phyloP scores from a whole-genome alignment of 163 green algal species.

The Prototheca stagnorum region DNA sequence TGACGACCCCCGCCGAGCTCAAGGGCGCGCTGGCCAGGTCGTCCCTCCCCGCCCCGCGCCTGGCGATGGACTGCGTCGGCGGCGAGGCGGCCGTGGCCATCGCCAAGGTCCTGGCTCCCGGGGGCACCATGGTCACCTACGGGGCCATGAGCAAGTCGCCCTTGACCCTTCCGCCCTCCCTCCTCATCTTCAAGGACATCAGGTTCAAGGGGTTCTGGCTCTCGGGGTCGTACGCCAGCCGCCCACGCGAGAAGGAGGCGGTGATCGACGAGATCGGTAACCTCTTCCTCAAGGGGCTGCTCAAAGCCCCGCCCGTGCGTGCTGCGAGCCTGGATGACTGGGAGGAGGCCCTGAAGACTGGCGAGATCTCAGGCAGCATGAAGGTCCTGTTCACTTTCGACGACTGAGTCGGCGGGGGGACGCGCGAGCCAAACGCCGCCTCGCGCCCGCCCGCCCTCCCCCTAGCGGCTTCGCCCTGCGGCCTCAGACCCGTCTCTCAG shows the following conservation, averaged over 20 bases:
- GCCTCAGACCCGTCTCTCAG: too few relatives aligned
- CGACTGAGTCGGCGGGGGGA: too few relatives aligned
- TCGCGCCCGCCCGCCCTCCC: too few relatives aligned
- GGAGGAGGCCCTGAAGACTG: slow-evolving; percentile 18
- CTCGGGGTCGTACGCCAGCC: slow-evolving; percentile 16
- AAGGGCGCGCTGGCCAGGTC: slow-evolving; percentile 21
- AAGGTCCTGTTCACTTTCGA: not conserved
- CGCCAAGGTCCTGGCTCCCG: slow-evolving; percentile 30
- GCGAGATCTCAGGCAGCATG: not conserved
- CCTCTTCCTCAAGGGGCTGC: not conserved
- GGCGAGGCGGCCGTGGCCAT: slow-evolving; percentile 32
- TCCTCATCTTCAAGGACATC: slow-evolving; percentile 85
- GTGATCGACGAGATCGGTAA: not conserved
- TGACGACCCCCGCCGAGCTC: slow-evolving; percentile 44
- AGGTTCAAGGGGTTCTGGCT: slow-evolving; percentile 66
- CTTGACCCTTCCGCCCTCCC: slow-evolving; percentile 39
- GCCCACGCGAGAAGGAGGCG: slow-evolving; percentile 5
- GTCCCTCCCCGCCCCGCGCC: slow-evolving; percentile 16
- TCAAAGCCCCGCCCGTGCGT: slow-evolving; percentile 3
- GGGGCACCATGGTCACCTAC: slow-evolving; percentile 64
- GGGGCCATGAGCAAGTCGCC: slow-evolving; percentile 71
- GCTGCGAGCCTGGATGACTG: slow-evolving; percentile 20
- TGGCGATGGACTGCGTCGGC: slow-evolving; percentile 68
- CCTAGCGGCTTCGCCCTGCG: too few relatives aligned
- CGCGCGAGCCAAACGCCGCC: too few relatives aligned